Conservation (phyloP, 257 asterid species). For the Lithospermum erythrorhizon region DNA sequence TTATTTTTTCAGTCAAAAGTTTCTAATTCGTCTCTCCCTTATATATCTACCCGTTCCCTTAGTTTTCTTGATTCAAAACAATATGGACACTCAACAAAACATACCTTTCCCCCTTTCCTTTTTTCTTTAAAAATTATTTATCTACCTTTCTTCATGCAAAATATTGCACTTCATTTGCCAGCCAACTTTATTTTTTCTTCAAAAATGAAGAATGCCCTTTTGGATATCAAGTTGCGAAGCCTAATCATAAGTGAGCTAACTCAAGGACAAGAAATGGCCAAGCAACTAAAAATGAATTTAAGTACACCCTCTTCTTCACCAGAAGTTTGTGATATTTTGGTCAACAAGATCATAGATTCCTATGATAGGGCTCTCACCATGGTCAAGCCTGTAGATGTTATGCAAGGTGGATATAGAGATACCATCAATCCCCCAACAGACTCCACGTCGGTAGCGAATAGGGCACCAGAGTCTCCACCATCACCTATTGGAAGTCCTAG, state of each 20-base stretch:
- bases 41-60: constrained; percentile 12
- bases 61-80: constrained; percentile 12
- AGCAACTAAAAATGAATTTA: constrained; percentile 49
- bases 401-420: background rate
- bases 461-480: constrained; percentile 28
- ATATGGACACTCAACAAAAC: too few species aligned
- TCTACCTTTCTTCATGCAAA: background rate
- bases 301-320: constrained; percentile 29
- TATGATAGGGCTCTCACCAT: constrained; percentile 45
- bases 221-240: constrained; percentile 22
- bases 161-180: background rate
- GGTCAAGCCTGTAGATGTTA: constrained; percentile 15
- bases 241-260: constrained; percentile 34
- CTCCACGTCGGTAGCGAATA: constrained; percentile 5
- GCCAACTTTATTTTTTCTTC: background rate
- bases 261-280: constrained; percentile 49
- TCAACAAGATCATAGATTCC: constrained; percentile 38
- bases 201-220: constrained; percentile 31
- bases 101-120: too few species aligned
- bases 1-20: constrained; percentile 23
- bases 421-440: background rate
- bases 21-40: constrained; percentile 7
- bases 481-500: constrained; percentile 34
- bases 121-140: too few species aligned
- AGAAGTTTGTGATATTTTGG: constrained; percentile 31